Conservation (phyloP, 495 filamentous ascomycete species). For the Neurospora pannonica region DNA sequence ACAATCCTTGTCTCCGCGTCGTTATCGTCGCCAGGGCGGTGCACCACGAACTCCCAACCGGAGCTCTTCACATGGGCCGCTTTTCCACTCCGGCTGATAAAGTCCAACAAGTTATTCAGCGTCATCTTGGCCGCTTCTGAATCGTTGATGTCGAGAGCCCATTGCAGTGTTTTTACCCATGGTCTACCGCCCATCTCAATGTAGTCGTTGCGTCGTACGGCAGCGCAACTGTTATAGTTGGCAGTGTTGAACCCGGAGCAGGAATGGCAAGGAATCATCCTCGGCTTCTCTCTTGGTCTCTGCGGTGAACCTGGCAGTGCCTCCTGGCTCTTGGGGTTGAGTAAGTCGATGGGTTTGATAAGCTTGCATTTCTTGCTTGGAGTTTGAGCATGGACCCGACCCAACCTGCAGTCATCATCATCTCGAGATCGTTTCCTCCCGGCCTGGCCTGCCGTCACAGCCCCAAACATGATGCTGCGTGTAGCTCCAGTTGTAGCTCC, state of each 20-base stretch:
- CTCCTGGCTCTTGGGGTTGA: background rate
- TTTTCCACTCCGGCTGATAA: background rate
- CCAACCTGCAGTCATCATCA: background rate
- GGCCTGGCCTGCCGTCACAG: background rate
- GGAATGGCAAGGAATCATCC: background rate
- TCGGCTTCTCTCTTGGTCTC: background rate
- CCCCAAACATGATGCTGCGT: background rate
- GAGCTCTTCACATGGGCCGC: background rate
- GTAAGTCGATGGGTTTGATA: background rate
- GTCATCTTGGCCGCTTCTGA: background rate
- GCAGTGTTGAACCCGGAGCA: conserved; percentile 1
- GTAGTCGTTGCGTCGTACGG: background rate
- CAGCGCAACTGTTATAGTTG: conserved; percentile 2
- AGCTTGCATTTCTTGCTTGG: background rate
- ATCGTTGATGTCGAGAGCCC: background rate
- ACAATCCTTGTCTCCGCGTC: background rate
- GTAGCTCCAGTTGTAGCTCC: background rate
- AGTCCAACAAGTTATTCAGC: background rate
- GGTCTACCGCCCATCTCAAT: background rate
- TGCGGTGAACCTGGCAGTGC: background rate
- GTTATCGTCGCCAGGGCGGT: background rate
- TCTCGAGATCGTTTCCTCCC: background rate
- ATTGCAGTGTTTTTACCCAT: background rate
- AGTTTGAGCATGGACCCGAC: background rate
- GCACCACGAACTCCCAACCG: background rate